Evolutionary conservation across 768 basidiomycete genomes (phyloP).

Genomic region (Chalciporus piperatus): DNA sequence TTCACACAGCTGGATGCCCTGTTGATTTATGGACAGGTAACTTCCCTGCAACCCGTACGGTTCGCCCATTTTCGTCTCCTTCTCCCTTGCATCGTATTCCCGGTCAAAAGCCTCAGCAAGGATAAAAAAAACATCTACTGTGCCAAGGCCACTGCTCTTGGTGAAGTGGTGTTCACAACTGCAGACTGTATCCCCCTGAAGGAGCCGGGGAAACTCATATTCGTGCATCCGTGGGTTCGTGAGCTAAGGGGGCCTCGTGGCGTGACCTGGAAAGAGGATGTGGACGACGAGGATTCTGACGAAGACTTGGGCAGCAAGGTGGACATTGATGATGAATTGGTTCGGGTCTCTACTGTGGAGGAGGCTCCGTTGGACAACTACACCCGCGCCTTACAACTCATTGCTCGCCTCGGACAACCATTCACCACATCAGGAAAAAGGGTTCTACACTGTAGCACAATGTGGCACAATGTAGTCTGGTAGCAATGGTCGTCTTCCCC

Average conservation of each 20-base stretch:
- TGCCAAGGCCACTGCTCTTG: not conserved
- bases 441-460: too few species aligned
- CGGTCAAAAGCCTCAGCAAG: not conserved
- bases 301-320: too few species aligned
- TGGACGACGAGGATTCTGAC: too few species aligned
- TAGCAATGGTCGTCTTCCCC: too few species aligned
- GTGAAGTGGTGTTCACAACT: not conserved
- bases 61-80: constrained; percentile 1
- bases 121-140: not conserved
- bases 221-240: constrained; percentile 9
- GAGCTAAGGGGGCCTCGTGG: not conserved
- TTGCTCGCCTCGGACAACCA: constrained; percentile 3
- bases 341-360: too few species aligned
- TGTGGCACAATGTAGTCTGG: too few species aligned
- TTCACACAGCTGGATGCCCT: not conserved
- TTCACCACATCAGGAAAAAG: too few species aligned
- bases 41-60: not conserved
- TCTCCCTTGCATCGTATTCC: constrained; percentile 8
- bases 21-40: not conserved
- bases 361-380: not conserved
- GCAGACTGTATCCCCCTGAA: not conserved
- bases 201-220: not conserved
- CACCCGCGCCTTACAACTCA: not conserved
- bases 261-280: not conserved
- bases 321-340: too few species aligned